phyloP scores from a whole-genome alignment of 2,329 filamentous ascomycete species.

The Neofusicoccum cordaticola region DNA sequence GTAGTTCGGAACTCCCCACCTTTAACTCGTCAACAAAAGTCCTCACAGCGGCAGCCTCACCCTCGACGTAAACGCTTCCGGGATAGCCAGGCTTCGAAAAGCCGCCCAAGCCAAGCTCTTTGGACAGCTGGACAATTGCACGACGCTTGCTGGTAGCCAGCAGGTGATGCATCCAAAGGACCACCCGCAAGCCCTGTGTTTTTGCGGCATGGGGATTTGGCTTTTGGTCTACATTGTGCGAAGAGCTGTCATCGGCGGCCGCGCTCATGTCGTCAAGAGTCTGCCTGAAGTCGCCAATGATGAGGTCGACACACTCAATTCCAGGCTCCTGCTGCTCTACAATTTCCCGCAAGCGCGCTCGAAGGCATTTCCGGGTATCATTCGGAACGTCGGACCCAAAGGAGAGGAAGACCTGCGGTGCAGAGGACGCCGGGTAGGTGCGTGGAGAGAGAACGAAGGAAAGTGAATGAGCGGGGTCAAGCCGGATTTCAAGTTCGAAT shows the following conservation, averaged over 20 bases:
- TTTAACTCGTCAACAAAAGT: conserved; percentile 16
- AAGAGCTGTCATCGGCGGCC: conserved; percentile 10
- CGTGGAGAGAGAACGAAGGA: conserved; percentile 9
- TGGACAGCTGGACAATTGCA: conserved; percentile 5
- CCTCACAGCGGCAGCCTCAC: conserved; percentile 3
- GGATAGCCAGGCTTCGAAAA: conserved; percentile 17
- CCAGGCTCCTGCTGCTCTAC: not conserved
- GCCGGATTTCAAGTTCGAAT: not conserved
- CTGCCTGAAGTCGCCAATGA: conserved; percentile 14
- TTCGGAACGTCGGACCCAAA: not conserved
- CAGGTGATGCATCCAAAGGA: conserved; percentile 16
- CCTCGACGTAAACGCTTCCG: conserved; percentile 15
- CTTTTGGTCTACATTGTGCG: not conserved
- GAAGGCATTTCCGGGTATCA: not conserved
- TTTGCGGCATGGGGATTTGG: not conserved
- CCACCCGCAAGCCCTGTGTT: conserved; percentile 7
- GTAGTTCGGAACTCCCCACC: not conserved
- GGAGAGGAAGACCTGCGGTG: not conserved
- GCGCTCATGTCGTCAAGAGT: conserved; percentile 17
- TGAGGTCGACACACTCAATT: conserved; percentile 13
- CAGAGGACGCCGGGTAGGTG: not conserved
- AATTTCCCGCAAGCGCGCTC: not conserved
- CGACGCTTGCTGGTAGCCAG: conserved; percentile 14
- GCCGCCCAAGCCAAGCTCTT: not conserved
- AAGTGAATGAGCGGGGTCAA: not conserved